Evolutionary conservation across 257 asterid genomes (phyloP), one percentile per base, ranked within the genome.

Genomic region (Solanum virginianum): DNA sequence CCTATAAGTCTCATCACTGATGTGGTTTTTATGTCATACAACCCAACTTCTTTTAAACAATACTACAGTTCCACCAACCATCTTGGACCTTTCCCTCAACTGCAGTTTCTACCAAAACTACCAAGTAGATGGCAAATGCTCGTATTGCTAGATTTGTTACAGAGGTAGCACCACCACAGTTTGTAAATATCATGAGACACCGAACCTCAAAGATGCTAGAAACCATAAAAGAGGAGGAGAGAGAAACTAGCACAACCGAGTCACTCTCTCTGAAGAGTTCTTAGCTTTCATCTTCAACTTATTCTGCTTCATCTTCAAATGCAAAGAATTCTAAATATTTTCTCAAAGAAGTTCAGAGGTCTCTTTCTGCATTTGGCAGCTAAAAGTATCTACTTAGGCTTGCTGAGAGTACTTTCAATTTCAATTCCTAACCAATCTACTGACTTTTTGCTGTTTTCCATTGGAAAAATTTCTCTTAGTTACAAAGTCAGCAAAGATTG

Each of bases 121-220:
- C 41, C 4, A 45, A 6, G 10, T 86, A 81, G 69, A 94, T 94
- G 98, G 93, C 93, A 65, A 94, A 85, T 86, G 91, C 87, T 47
- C 91, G 95, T 43, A 49, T 92, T 8, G 96, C 92, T 2, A 87
- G 95, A 81, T 91, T 92, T 47, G 87, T 91, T 7, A 90, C 91
- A 0, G 98, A 92, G 72, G 96, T 88, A 15, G 96, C 96, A 20
- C 98, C 98, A 0, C 93, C 96, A n/a, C 97, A 91, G 32, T 85
- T 92, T 26, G 89, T 91, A 56, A 89, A 88, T 49, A 90, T 91
- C 39, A 89, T 90, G 90, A 90, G 95, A 86, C 89, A 88, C n/a
- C 80, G 90, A 69, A 88, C 92, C 60, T 88, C 93, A 22, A 89
- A 90, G 85, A 89, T 91, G 92, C 82, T 94, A 56, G 97, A 94